phyloP scores from a whole-genome alignment of 2,329 filamentous ascomycete species.

The Nigrograna mackinnonii region DNA sequence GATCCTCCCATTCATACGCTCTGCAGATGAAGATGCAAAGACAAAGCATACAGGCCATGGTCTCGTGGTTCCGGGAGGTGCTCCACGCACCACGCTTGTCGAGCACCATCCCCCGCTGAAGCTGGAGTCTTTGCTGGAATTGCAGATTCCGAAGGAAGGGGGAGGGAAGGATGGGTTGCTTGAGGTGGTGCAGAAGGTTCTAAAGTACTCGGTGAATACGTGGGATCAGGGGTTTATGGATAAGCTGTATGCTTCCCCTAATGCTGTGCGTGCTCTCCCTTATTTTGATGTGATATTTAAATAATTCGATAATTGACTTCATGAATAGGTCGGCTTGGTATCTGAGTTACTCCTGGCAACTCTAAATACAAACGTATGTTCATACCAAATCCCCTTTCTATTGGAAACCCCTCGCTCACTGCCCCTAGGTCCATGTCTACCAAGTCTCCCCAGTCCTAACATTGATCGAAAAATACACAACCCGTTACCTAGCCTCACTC shows the following conservation, averaged over 20 bases:
- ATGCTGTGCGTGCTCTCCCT: too few species aligned
- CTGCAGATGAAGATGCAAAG: slow-evolving; percentile 68
- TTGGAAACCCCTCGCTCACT: too few species aligned
- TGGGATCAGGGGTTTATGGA: slow-evolving; percentile 97
- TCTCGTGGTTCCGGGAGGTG: slow-evolving; percentile 66
- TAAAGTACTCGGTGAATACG: slow-evolving; percentile 93
- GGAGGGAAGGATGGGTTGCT: slow-evolving; percentile 49
- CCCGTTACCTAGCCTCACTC: slow-evolving; percentile 70
- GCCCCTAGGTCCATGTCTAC: slow-evolving; percentile 87
- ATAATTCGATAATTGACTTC: slow-evolving; percentile 61
- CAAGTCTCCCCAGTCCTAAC: slow-evolving; percentile 89
- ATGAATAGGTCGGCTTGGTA: slow-evolving; percentile 81
- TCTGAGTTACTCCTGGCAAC: slow-evolving; percentile 83
- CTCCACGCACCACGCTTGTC: slow-evolving; percentile 48
- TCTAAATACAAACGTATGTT: slow-evolving; percentile 82
- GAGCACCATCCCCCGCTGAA: slow-evolving; percentile 50
- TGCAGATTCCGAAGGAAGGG: slow-evolving; percentile 39
- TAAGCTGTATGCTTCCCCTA: slow-evolving; percentile 91
- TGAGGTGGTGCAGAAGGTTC: slow-evolving; percentile 64
- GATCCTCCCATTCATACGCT: slow-evolving; percentile 70
- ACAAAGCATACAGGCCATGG: slow-evolving; percentile 59
- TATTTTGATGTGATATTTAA: slow-evolving; percentile 83
- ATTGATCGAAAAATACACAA: slow-evolving; percentile 83
- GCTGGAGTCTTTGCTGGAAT: slow-evolving; percentile 43
- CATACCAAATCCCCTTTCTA: too few species aligned